Percentiles rank a stretch among this genome's conserved stretches.
phyloP scores from a whole-genome alignment of 805 yeast genomes.

The Yamadazyma paraphyllophila region DNA sequence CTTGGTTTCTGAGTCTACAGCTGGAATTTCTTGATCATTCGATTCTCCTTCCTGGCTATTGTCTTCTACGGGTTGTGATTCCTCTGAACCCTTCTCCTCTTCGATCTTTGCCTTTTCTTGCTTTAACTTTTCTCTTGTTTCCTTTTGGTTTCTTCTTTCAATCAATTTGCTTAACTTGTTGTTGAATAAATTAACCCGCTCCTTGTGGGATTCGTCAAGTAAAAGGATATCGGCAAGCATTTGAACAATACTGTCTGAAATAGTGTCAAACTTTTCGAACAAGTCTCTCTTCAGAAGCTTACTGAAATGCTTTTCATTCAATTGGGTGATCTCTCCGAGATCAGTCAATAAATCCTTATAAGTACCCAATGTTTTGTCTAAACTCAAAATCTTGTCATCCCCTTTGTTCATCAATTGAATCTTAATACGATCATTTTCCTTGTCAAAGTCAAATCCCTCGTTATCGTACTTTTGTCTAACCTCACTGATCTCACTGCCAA shows the following conservation, averaged over 20 bases:
- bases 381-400: conserved; percentile 22
- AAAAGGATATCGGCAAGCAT: conserved; percentile 30
- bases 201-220: conserved; percentile 29
- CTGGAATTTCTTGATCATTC: conserved; percentile 1
- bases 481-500: conserved; percentile 44
- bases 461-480: conserved; percentile 44
- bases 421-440: conserved; percentile 48
- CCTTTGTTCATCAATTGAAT: conserved; percentile 20
- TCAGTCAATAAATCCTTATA: conserved; percentile 29
- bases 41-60: neutral
- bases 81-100: conserved; percentile 6
- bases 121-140: conserved; percentile 31
- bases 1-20: neutral
- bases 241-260: conserved; percentile 23
- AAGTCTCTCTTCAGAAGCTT: conserved; percentile 22
- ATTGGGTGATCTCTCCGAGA: conserved; percentile 21
- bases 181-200: conserved; percentile 26
- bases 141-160: conserved; percentile 32
- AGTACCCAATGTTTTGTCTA: conserved; percentile 25
- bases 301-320: conserved; percentile 20
- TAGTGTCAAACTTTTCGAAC: conserved; percentile 25
- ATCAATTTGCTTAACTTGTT: conserved; percentile 26
- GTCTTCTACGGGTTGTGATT: too few relatives aligned
- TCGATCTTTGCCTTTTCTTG: conserved; percentile 15
- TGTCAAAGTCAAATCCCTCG: conserved; percentile 49